Evolutionary conservation across 176 grass and related monocot genomes (phyloP), one percentile per base, ranked within the genome.

Genomic region (Melocanna baccifera): DNA sequence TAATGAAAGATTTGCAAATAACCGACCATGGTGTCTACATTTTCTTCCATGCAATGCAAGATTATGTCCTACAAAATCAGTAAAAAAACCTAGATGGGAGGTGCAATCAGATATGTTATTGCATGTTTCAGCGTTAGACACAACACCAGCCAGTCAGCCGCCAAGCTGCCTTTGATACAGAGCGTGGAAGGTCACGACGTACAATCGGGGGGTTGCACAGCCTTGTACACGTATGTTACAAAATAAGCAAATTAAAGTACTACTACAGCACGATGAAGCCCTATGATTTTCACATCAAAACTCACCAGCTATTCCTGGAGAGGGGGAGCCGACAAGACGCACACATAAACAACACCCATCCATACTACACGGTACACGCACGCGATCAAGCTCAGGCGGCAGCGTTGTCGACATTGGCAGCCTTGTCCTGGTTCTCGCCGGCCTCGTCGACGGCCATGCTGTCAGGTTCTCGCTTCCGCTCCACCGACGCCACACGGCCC

Each of bases 201-300:
- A 80, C 69, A 84, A 80, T 42, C 62, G 25, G 66, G 63, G 37
- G 73, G 25, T 62, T 36, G 62, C 74, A 84, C 80, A 74, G 85
- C 81, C 85, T 67, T 79, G 62, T 80, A 69, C 85, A 91, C 69
- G 71, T 82, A 76, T 81, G 78, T 65, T 63, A 62, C 78, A 80
- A 2, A 62, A 70, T 36, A 62, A 69, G 50, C 78, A 66, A 52
- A 32, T 22, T 14, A 20, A 51, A 26, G 12, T 0, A 36, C 29
- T 36, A n/a, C 3, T 3, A 68, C 51, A 70, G 14, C 84, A 74
- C 58, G 59, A 53, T 14, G 75, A 84, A 90, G 69, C 51, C 66
- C 89, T 87, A 91, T 68, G 5, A 80, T 75, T 69, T 62, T 84
- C 81, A 87, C 85, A 84, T 69, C 81, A 87, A 87, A 90, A 90